Evolutionary conservation across 1,284 basidiomycete species (phyloP), one percentile per base, ranked within the genome.

Genomic region (Phellopilus nigrolimitatus): DNA sequence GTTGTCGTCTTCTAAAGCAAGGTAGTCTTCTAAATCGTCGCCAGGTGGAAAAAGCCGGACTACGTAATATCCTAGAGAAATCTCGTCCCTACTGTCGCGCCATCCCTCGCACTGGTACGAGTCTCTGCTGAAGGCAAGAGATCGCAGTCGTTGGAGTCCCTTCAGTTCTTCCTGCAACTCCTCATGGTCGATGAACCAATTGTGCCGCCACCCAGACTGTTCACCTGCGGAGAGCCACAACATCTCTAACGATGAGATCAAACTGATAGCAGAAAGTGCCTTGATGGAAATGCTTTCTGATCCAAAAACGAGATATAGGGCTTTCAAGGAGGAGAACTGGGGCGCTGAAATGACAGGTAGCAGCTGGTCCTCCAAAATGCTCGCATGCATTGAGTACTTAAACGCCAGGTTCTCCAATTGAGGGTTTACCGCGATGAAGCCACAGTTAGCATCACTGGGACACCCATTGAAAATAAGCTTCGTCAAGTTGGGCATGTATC

Each of bases 121-220:
- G 4, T 48, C 46, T 27, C 46, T 37, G 33, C 17, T 48, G 46
- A 48, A 48, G 5, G 46, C 46, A n/a, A 48, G 33, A 13, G 37
- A 31, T 13, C 34, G 9, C 6, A 48, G 27, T 15, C 17, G 17
- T 34, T 21, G 24, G 22, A 40, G 34, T 2, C 37, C 22, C 9
- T 25, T 22, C 8, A 37, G 31, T 4, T 21, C 46, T 3, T 25
- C 27, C 37, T 46, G 21, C 9, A 48, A 10, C n/a, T 9, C n/a
- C 12, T 10, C 33, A 28, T 48, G 46, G 22, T 48, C 33, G 17
- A 48, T 27, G 25, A 48, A 40, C 46, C 34, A 48, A 25, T 48
- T 22, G 25, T 48, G 24, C 4, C 19, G 19, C 34, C 19, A 28
- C 5, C 37, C 46, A 5, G 31, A 13, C 12, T 40, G 46, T 48